Conservation (phyloP, 2,329 filamentous ascomycete genomes). For the Colletotrichum sp. region DNA sequence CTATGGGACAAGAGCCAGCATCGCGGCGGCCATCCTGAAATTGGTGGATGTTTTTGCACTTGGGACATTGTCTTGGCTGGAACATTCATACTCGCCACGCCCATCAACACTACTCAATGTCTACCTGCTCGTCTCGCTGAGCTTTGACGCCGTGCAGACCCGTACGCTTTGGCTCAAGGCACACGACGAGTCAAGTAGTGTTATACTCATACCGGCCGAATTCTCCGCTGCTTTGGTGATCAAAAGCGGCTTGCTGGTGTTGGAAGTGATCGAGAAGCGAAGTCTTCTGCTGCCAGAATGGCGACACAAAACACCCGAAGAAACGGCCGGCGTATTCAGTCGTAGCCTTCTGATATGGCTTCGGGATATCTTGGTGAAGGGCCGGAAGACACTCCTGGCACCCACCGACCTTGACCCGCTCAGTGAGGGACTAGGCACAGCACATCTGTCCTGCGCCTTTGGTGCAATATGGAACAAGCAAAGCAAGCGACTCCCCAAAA, state of each 20-base stretch:
- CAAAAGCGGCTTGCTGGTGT: background rate
- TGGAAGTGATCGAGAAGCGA: background rate
- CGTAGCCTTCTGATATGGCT: conserved; percentile 37
- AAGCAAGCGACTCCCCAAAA: background rate
- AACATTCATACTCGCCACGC: conserved; percentile 36
- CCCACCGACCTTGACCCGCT: conserved; percentile 32
- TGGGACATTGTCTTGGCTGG: conserved; percentile 33
- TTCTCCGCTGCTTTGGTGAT: background rate
- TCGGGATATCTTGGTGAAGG: conserved; percentile 33
- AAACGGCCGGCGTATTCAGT: conserved; percentile 33
- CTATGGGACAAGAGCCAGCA: background rate
- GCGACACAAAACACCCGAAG: conserved; percentile 41
- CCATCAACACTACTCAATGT: conserved; percentile 2
- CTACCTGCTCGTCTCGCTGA: background rate
- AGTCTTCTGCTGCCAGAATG: background rate
- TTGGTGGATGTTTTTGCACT: conserved; percentile 32
- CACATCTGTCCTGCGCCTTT: conserved; percentile 17
- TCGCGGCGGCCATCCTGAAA: conserved; percentile 14
- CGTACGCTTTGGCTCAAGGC: conserved; percentile 31
- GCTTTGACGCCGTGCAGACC: background rate
- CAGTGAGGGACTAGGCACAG: background rate
- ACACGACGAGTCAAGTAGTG: background rate
- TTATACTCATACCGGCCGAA: background rate
- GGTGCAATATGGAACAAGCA: background rate
- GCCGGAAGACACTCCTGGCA: conserved; percentile 32